Conservation (phyloP, 1,284 basidiomycete genomes). For the Clitocybe nebularis region DNA sequence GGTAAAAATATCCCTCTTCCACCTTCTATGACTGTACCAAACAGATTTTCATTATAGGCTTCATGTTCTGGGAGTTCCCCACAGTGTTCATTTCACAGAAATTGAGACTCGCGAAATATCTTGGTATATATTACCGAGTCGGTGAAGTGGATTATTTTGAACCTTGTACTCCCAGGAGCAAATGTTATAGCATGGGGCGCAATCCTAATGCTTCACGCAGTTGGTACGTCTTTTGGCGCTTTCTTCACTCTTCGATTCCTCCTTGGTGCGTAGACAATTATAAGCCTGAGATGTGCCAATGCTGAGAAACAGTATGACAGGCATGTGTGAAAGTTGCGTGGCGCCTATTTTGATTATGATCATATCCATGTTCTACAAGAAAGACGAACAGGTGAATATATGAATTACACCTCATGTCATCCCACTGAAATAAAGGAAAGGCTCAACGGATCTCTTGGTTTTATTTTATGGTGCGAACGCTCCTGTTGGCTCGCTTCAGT, state of each 20-base stretch:
- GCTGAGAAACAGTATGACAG: conserved; percentile 23
- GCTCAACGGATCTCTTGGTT: conserved; percentile 62
- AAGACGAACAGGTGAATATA: conserved; percentile 52
- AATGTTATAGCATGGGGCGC: conserved; percentile 64
- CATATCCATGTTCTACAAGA: conserved; percentile 69
- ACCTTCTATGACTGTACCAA: conserved; percentile 1
- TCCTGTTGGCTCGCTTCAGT: not conserved
- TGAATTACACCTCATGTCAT: not conserved
- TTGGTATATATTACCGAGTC: conserved; percentile 34
- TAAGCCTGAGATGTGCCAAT: no score
- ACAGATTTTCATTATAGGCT: conserved; percentile 35
- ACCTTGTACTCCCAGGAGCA: conserved; percentile 33
- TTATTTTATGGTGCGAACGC: conserved; percentile 54
- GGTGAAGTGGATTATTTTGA: not conserved
- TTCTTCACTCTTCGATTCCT: conserved; percentile 64
- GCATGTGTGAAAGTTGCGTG: conserved; percentile 65
- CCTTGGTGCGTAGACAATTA: conserved; percentile 49
- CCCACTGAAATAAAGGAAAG: conserved; percentile 22
- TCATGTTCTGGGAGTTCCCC: conserved; percentile 62
- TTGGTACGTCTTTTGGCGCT: conserved; percentile 50
- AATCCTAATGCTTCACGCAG: conserved; percentile 58
- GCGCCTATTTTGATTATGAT: conserved; percentile 61
- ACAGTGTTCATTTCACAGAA: conserved; percentile 65
- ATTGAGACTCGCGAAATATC: conserved; percentile 56
- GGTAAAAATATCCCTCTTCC: conserved; percentile 28